phyloP scores from a whole-genome alignment of 768 basidiomycete genomes.

The Nidularia sp. region DNA sequence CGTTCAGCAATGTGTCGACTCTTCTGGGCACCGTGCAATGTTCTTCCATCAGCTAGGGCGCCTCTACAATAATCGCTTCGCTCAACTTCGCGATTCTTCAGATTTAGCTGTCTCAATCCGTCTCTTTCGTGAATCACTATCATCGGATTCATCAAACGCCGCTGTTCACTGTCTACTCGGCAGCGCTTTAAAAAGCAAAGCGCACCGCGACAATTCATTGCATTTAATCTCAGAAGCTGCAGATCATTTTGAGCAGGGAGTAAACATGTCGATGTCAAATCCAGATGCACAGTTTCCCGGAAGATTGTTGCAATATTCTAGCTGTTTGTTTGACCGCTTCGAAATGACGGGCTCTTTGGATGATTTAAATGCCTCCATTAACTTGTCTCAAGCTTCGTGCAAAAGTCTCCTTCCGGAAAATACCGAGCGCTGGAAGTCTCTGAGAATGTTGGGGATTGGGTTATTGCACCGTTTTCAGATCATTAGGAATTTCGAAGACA shows the following conservation, averaged over 20 bases:
- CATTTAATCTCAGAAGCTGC: conserved; percentile 4
- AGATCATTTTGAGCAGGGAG: conserved; percentile 1
- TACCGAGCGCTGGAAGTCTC: conserved; percentile 4
- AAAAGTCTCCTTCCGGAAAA: background rate
- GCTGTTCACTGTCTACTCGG: conserved; percentile 1
- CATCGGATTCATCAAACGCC: background rate
- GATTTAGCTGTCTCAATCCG: conserved; percentile 1
- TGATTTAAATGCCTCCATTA: conserved; percentile 6
- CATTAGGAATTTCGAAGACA: conserved; percentile 1
- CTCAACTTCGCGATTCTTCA: background rate
- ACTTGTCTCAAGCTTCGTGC: background rate
- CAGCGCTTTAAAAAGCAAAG: conserved; percentile 5
- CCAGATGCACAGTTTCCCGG: background rate
- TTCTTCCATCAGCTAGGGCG: conserved; percentile 5
- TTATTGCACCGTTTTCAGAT: conserved; percentile 3
- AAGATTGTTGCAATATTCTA: background rate
- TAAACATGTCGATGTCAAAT: background rate
- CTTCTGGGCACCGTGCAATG: conserved; percentile 4
- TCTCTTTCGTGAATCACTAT: conserved; percentile 2
- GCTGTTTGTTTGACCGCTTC: conserved; percentile 2
- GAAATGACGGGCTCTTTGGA: conserved; percentile 1
- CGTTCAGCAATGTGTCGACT: conserved; percentile 1
- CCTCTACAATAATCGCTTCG: conserved; percentile 2
- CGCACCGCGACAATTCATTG: conserved; percentile 1
- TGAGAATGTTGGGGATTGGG: conserved; percentile 1